Base-by-base conservation (phyloP, 305 asterid species). In the Fraxinus floribunda region DNA sequence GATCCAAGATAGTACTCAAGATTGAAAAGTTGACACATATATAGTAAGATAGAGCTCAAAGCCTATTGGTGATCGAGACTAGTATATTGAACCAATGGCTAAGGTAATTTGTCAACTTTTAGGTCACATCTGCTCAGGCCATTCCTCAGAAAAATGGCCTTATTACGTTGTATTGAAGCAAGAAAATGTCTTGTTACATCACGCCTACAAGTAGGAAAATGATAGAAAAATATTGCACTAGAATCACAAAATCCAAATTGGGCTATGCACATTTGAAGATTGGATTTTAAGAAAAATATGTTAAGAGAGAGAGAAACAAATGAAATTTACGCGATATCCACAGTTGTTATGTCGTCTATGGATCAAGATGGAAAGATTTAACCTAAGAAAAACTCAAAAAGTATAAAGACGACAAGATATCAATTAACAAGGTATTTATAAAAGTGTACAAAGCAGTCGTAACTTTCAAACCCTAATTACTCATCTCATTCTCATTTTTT, bases 81-180 rank as follows among this genome's bases (percentile, higher is more conserved):
- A 52, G 34, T 44, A 15, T 60, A 60, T 24, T 35, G 10, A 79
- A 88, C 78, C 78, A 85, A 83, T 64, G 95, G 89, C 60, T 39
- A 62, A 24, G 83, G 86, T 64, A 68, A 29, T 85, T 90, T 81
- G 91, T 90, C 93, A 90, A 91, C 94, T 82, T 85, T 86, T 78
- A 86, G 86, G 90, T 93, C 95, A 89, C 84, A 77, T 91, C 95
- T 73, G 55, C 44, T 60, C 72, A 30, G 75, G 86, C 90, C 86
- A 89, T 88, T 90, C 89, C 89, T 89, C 62, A 88, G 90, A 90
- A 85, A 86, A 26, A 26, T 88, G 90, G 89, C 90, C 89, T 83
- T 75, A 86, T 86, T 82, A 80, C 83, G 90, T 89, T 85, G 34
- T 81, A 78, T 85, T 82, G 88, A 83, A 87, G 84, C 92, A 90